phyloP scores from a whole-genome alignment of 179 eudicot genomes.

The Silene vulgaris region DNA sequence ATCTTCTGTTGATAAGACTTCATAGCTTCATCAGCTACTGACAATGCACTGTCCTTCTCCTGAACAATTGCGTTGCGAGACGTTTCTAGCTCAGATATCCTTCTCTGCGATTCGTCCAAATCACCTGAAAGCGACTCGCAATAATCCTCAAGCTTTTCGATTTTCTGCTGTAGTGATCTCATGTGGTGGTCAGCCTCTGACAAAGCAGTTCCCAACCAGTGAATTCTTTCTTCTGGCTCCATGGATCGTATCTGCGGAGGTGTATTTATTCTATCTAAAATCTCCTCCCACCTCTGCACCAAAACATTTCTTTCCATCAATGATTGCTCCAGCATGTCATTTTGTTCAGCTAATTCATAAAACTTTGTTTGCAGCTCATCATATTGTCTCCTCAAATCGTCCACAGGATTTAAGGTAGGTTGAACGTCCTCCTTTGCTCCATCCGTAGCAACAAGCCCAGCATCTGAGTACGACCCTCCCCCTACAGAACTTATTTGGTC shows the following conservation, averaged over 20 bases:
- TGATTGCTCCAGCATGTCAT: conserved; percentile 96
- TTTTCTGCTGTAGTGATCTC: conserved; percentile 76
- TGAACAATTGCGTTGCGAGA: conserved; percentile 40
- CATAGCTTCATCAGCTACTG: conserved; percentile 52
- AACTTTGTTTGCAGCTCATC: conserved; percentile 82
- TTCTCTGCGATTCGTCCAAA: conserved; percentile 57
- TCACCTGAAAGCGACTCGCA: conserved; percentile 52
- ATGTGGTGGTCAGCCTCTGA: conserved; percentile 72
- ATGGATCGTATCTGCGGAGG: conserved; percentile 73
- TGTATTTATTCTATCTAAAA: conserved; percentile 66
- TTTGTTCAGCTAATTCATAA: conserved; percentile 89
- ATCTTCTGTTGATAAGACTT: conserved; percentile 66
- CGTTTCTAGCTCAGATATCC: conserved; percentile 47
- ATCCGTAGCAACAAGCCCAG: conserved; percentile 52
- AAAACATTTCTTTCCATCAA: conserved; percentile 81
- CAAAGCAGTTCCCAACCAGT: conserved; percentile 77
- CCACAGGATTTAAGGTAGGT: conserved; percentile 39
- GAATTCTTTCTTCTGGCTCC: conserved; percentile 94
- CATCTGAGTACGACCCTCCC: conserved; percentile 61
- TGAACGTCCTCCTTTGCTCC: conserved; percentile 60
- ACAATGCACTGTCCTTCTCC: conserved; percentile 49
- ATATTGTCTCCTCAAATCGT: conserved; percentile 63
- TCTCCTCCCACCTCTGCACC: conserved; percentile 91
- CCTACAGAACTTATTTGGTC: conserved; percentile 62
- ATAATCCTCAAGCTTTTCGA: conserved; percentile 53